Evolutionary conservation across 352 stramenopile species (phyloP).

Genomic region (Phytophthora constricta): DNA sequence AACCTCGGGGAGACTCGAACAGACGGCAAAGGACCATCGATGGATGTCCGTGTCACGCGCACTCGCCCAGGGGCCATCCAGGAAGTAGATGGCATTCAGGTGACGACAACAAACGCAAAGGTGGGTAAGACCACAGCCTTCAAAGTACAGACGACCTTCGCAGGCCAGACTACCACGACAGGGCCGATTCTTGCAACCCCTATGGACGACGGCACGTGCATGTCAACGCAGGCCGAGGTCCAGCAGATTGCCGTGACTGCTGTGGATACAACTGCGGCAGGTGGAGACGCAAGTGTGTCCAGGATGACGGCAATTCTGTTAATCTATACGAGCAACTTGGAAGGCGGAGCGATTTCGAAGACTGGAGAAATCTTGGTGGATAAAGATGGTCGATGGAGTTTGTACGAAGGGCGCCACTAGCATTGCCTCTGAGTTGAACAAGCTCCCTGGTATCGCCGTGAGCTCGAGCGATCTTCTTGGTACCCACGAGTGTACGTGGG

Average conservation of each 20-base stretch:
- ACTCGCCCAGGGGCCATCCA: conserved; percentile 60
- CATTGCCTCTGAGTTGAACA: conserved; percentile 63
- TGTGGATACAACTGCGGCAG: conserved; percentile 86
- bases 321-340: conserved; percentile 79
- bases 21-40: conserved; percentile 45
- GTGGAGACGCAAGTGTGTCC: conserved; percentile 91
- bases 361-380: conserved; percentile 89
- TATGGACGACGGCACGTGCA: conserved; percentile 70
- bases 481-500: conserved; percentile 89
- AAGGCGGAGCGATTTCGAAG: conserved; percentile 52
- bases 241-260: conserved; percentile 92
- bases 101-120: conserved; percentile 53
- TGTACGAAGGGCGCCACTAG: conserved; percentile 71
- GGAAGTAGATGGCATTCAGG: conserved; percentile 68
- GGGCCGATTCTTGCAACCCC: conserved; percentile 84
- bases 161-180: conserved; percentile 62
- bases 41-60: conserved; percentile 51
- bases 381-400: conserved; percentile 59
- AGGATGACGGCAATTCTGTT: conserved; percentile 87
- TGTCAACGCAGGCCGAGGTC: conserved; percentile 75
- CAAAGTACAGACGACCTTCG: conserved; percentile 51
- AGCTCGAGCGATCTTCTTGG: conserved; percentile 48
- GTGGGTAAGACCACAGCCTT: conserved; percentile 54
- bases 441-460: conserved; percentile 53
- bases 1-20: conserved; percentile 62